A percentile compares a stretch with the other conserved stretches of the same genome.
These are phyloP conservation scores for Magnaporthiopsis incrustans DNA, from an alignment of 2,329 filamentous ascomycete species.

Conservation along the genomic window DNA sequence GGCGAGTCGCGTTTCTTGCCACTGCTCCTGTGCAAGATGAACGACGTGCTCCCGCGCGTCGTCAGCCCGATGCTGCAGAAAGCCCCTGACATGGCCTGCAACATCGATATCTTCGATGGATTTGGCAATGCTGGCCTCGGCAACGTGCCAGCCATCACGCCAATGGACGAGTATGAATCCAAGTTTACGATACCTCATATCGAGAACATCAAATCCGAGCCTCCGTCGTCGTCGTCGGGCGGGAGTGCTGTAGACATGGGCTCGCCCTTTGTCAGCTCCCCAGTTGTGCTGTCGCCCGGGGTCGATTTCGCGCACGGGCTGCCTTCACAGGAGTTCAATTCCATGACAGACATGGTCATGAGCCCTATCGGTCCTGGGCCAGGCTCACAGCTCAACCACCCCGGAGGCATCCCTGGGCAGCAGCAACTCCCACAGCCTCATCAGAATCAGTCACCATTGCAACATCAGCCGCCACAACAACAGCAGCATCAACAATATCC, in stretches of 20 bases:
- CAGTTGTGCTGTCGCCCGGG: constrained; percentile 43
- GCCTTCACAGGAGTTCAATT: constrained; percentile 30
- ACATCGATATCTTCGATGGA: constrained; percentile 57
- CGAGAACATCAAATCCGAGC: constrained; percentile 30
- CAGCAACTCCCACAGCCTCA: constrained; percentile 16
- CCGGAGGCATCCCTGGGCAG: constrained; percentile 13
- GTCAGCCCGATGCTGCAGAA: constrained; percentile 53
- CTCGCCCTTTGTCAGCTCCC: constrained; percentile 45
- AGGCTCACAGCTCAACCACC: constrained; percentile 14
- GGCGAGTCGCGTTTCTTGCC: constrained; percentile 72
- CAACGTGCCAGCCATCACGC: constrained; percentile 34
- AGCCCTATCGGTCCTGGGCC: constrained; percentile 34
- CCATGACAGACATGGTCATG: constrained; percentile 48
- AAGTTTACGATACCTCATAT: constrained; percentile 35
- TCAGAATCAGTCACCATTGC: constrained; percentile 24
- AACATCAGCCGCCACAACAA: constrained; percentile 21
- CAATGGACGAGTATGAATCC: constrained; percentile 39
- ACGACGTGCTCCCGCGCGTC: constrained; percentile 59
- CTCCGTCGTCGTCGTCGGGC: constrained; percentile 26
- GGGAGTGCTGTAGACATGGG: constrained; percentile 32
- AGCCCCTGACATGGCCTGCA: constrained; percentile 43
- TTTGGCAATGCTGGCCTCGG: constrained; percentile 57
- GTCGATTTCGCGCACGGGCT: constrained; percentile 40
- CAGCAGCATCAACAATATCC: constrained; percentile 22
- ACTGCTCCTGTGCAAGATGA: constrained; percentile 66